These are phyloP conservation scores for Thielaviopsis ethacetica DNA, from an alignment of 2,329 filamentous ascomycete genomes.

Conservation along the genomic window DNA sequence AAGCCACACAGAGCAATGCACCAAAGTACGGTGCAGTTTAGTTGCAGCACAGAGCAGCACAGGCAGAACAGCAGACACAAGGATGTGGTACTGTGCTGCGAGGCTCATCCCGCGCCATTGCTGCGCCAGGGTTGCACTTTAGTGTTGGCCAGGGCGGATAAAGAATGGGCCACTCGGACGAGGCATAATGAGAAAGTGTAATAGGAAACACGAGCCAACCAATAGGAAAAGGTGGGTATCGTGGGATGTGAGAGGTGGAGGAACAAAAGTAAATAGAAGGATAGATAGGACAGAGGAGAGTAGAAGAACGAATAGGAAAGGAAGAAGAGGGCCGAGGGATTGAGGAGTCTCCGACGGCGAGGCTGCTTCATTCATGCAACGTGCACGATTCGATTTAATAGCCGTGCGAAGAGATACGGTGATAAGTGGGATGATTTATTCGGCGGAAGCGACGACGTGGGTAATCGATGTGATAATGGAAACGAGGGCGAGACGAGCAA, in stretches of 20 bases:
- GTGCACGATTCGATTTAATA: too few species aligned
- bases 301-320: background rate
- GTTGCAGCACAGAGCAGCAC: too few species aligned
- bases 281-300: background rate
- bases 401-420: background rate
- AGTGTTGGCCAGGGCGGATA: too few species aligned
- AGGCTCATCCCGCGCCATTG: too few species aligned
- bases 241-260: background rate
- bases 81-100: too few species aligned
- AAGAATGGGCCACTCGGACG: too few species aligned
- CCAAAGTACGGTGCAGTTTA: too few species aligned
- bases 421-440: background rate
- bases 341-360: background rate
- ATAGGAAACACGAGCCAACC: background rate
- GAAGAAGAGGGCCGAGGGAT: background rate
- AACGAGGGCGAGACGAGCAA: background rate
- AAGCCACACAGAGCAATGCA: too few species aligned
- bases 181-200: background rate
- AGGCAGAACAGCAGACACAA: too few species aligned
- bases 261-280: background rate
- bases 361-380: too few species aligned
- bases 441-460: background rate
- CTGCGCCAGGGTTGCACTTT: too few species aligned
- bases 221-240: background rate
- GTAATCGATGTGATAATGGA: background rate